Percentiles rank a stretch among this genome's conserved stretches.
Conservation (phyloP, 2,329 filamentous ascomycete genomes). For the Colletotrichum trifolii region DNA sequence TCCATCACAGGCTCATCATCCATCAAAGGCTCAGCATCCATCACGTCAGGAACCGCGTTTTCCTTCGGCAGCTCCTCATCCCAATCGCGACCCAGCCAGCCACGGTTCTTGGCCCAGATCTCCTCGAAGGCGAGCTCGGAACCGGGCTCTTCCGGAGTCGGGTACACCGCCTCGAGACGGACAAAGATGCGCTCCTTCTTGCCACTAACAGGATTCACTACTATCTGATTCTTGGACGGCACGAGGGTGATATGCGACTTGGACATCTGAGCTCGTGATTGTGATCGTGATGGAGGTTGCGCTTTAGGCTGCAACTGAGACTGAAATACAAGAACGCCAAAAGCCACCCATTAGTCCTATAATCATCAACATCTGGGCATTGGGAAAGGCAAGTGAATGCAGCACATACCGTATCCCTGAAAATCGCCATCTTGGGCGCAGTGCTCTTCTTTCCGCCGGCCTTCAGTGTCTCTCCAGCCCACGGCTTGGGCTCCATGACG, state of each 20-base stretch:
- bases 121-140: conserved; percentile 93
- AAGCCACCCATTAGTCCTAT: conserved; percentile 88
- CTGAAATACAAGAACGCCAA: conserved; percentile 64
- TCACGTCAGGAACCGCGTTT: conserved; percentile 24
- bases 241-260: conserved; percentile 73
- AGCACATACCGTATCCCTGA: conserved; percentile 91
- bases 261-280: conserved; percentile 67
- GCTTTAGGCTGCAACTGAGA: conserved; percentile 49
- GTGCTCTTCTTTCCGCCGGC: conserved; percentile 84
- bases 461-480: conserved; percentile 91
- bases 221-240: conserved; percentile 80
- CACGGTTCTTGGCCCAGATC: conserved; percentile 80
- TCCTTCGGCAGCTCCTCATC: conserved; percentile 41
- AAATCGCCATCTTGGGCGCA: conserved; percentile 86
- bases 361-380: conserved; percentile 82
- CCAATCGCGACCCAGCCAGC: conserved; percentile 73
- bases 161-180: conserved; percentile 86
- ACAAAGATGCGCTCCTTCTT: conserved; percentile 89
- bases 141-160: conserved; percentile 75
- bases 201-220: conserved; percentile 83
- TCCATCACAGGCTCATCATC: conserved; percentile 25
- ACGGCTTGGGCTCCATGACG: conserved; percentile 83
- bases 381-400: conserved; percentile 47
- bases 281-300: conserved; percentile 40
- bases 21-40: conserved; percentile 26